Evolutionary conservation across 2,329 filamentous ascomycete species (phyloP), one percentile per base, ranked within the genome.

Genomic region (Stagonosporopsis rhizophila): DNA sequence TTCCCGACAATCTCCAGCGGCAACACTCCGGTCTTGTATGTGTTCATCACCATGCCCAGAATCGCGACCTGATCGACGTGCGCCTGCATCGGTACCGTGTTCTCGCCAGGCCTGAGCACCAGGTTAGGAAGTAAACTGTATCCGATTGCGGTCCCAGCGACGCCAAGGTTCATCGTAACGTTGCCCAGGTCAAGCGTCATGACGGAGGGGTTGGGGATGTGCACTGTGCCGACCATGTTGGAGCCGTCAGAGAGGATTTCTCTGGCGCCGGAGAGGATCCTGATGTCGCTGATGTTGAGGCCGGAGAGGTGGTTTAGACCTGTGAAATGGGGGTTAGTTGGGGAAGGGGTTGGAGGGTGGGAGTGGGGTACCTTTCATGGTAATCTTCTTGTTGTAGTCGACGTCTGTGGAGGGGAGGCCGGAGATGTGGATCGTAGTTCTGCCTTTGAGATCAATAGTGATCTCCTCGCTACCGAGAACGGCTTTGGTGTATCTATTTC

Each of bases 101-200:
- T 89, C 32, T 70, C 27, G 54, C 88, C 88, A 2, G 87, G 87
- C 30, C 65, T 69, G 42, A 90, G 81, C 17, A 81, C 60, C 40
- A 90, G 76, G 75, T 89, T 79, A 61, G 84, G 77, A 58, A 90
- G 81, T 59, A 80, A 82, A 7, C 85, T 75, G 37, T 75, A 81
- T 48, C 88, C 88, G 58, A 89, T 79, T 1, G 77, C 60, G 40
- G 74, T 62, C 41, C 78, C 81, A 40, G 82, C 78, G 48, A 87
- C 79, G 65, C 78, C 84, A 68, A 85, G 86, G 73, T 80, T 75
- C 74, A 89, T 88, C 25, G 83, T 83, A 32, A 85, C 79, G 65
- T 89, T 88, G 65, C 88, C 88, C 80, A 90, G 83, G 30, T 88
- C 82, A 48, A 90, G 80, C n/a, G 82, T 85, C 68, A 88, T 81